Conservation (phyloP, 83 land plant genomes). For the Larix sibirica region DNA sequence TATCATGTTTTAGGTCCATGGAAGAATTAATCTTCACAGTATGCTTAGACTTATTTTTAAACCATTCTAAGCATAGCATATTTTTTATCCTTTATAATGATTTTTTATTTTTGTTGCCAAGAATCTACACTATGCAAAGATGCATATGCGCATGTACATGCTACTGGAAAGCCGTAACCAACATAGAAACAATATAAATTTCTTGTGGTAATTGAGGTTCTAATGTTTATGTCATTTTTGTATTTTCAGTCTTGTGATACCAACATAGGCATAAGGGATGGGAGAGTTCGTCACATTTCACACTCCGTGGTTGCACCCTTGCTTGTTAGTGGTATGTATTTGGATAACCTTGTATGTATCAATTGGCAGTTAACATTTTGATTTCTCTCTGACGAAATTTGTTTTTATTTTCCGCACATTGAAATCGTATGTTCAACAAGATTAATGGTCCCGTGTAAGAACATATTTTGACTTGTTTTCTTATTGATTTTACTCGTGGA, state of each 20-base stretch:
- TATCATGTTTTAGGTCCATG: no score
- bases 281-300: slow-evolving; percentile 11
- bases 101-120: not conserved
- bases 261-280: not conserved
- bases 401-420: no score
- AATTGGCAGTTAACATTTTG: no score
- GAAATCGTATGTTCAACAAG: no score
- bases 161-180: not conserved
- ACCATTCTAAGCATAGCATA: not conserved
- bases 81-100: not conserved
- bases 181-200: not conserved
- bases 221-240: not conserved
- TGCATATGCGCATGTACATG: not conserved
- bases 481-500: no score
- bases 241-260: not conserved
- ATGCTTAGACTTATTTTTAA: no score
- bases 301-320: slow-evolving; percentile 13
- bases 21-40: no score
- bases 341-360: no score
- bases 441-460: no score
- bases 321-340: slow-evolving; percentile 19
- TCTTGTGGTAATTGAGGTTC: not conserved
- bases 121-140: not conserved
- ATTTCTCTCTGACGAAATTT: no score
- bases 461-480: no score